These are phyloP conservation scores for Pseudogymnoascus sp. DNA, from an alignment of 2,329 filamentous ascomycete genomes.

Conservation along the genomic window DNA sequence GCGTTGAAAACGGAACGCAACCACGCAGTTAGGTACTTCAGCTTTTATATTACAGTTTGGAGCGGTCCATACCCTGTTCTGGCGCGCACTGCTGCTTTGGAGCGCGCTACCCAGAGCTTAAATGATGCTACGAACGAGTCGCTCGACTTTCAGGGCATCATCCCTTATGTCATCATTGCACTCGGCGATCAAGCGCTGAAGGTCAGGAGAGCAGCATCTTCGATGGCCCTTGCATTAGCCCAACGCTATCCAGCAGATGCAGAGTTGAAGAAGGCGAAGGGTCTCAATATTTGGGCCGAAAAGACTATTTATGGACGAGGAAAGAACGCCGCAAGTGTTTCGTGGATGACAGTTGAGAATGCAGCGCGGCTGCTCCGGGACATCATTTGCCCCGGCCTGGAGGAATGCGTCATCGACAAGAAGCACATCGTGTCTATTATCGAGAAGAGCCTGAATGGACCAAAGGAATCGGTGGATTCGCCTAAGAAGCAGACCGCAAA, in stretches of 20 bases:
- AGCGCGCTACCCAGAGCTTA: conserved; percentile 52
- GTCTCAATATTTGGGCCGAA: conserved; percentile 49
- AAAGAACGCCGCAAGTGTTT: conserved; percentile 38
- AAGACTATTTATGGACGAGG: conserved; percentile 57
- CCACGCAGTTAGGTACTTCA: conserved; percentile 48
- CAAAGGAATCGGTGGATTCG: conserved; percentile 33
- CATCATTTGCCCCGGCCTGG: conserved; percentile 66
- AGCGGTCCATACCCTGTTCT: conserved; percentile 63
- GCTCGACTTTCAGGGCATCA: conserved; percentile 66
- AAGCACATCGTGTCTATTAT: conserved; percentile 62
- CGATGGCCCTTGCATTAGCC: conserved; percentile 53
- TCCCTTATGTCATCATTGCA: conserved; percentile 75
- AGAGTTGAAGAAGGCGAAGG: conserved; percentile 36
- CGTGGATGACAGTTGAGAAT: conserved; percentile 53
- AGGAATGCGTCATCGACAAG: conserved; percentile 79
- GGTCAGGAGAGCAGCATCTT: conserved; percentile 68
- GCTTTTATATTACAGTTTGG: conserved; percentile 71
- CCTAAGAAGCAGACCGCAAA: conserved; percentile 37
- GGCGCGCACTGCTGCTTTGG: conserved; percentile 62
- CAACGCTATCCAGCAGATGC: conserved; percentile 36
- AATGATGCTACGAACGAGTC: conserved; percentile 42
- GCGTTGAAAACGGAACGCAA: conserved; percentile 35
- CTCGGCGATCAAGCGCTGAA: conserved; percentile 69
- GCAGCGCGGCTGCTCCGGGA: conserved; percentile 54
- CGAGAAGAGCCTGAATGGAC: conserved; percentile 51